Percentiles rank a stretch among this genome's conserved stretches.
phyloP scores from a whole-genome alignment of 2,329 filamentous ascomycete species.

The Chaetomium olivaceum region DNA sequence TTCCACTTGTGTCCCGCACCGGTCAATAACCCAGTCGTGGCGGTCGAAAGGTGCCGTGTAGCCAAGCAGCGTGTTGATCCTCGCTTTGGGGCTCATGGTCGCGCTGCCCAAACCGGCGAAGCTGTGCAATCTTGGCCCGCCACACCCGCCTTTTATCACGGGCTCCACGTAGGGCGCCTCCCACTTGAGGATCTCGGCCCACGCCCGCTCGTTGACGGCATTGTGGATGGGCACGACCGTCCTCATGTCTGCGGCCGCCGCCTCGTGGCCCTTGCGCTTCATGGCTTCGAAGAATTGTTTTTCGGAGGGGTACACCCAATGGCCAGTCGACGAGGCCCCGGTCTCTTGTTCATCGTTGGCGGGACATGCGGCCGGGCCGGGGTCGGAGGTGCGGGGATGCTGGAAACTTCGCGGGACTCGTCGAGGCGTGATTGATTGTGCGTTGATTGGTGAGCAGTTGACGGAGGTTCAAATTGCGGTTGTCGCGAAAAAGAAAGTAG shows the following conservation, averaged over 20 bases:
- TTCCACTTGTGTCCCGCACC: constrained; percentile 81
- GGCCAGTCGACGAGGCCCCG: constrained; percentile 67
- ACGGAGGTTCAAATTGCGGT: constrained; percentile 30
- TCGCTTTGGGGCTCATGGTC: constrained; percentile 76
- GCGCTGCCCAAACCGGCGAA: constrained; percentile 71
- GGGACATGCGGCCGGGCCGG: constrained; percentile 41
- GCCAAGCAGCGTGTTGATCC: constrained; percentile 80
- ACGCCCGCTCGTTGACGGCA: constrained; percentile 95
- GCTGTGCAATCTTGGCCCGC: constrained; percentile 77
- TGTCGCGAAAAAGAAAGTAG: constrained; percentile 26
- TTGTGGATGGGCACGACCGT: constrained; percentile 97
- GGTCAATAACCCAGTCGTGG: constrained; percentile 95
- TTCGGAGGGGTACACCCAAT: constrained; percentile 97
- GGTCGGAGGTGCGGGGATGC: constrained; percentile 65
- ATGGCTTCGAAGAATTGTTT: constrained; percentile 98
- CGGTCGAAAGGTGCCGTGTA: constrained; percentile 91
- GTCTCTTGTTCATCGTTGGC: constrained; percentile 77
- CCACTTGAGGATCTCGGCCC: constrained; percentile 89
- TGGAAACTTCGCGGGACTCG: constrained; percentile 64
- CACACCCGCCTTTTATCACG: constrained; percentile 48
- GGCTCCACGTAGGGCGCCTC: constrained; percentile 64
- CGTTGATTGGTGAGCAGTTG: constrained; percentile 24
- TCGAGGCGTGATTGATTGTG: constrained; percentile 49
- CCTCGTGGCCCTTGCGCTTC: constrained; percentile 82
- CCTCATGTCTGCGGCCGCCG: constrained; percentile 75